Conservation (phyloP, 306 rosid species). For the Cicer pinnatifidum region DNA sequence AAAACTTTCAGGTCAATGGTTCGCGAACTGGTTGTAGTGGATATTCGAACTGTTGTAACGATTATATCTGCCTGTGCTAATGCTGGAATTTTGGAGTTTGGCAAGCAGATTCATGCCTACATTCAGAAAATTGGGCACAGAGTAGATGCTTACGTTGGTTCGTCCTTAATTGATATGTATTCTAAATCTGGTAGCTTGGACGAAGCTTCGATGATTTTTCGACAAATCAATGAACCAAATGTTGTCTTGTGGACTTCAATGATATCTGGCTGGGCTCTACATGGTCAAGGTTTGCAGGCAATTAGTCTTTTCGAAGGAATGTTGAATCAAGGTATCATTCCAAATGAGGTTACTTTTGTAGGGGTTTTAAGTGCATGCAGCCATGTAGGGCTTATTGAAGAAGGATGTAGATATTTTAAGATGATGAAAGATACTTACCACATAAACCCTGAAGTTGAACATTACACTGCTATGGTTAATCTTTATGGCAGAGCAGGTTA, state of each 20-base stretch:
- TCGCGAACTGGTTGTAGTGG: constrained; percentile 56
- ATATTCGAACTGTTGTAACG: constrained; percentile 67
- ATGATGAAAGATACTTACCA: constrained; percentile 72
- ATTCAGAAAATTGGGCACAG: constrained; percentile 65
- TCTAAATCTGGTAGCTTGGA: constrained; percentile 78
- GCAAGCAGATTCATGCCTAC: constrained; percentile 71
- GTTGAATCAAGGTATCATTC: constrained; percentile 60
- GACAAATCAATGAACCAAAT: constrained; percentile 52
- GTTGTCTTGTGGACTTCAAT: constrained; percentile 84
- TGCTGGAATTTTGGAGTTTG: constrained; percentile 64
- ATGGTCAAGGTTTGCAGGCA: constrained; percentile 77
- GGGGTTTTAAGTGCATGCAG: constrained; percentile 86
- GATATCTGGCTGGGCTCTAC: constrained; percentile 71
- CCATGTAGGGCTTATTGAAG: constrained; percentile 80
- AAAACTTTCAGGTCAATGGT: constrained; percentile 67
- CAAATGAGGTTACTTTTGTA: constrained; percentile 79
- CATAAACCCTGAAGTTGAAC: constrained; percentile 72
- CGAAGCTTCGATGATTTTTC: constrained; percentile 64
- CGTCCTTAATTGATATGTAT: constrained; percentile 81
- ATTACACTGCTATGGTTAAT: constrained; percentile 87
- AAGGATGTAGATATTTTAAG: constrained; percentile 68
- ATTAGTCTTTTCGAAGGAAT: constrained; percentile 65
- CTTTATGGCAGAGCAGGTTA: constrained; percentile 87
- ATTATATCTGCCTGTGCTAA: constrained; percentile 76
- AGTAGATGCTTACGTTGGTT: constrained; percentile 65